These are phyloP conservation scores for Phycomyces nitens DNA, from an alignment of 192 early-diverging fungal genomes.

Conservation along the genomic window DNA sequence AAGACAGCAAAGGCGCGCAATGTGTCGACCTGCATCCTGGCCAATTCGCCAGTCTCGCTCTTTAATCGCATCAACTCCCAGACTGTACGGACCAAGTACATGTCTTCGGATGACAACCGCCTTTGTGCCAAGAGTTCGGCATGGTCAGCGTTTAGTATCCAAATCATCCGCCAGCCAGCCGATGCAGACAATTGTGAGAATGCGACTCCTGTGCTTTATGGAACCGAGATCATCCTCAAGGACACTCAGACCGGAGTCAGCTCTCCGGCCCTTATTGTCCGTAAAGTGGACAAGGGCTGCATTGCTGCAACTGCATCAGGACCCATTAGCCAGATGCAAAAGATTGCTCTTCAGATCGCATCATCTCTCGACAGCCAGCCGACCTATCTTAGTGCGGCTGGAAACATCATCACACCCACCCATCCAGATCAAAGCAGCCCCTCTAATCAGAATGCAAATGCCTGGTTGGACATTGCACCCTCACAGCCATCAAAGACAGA, in stretches of 20 bases:
- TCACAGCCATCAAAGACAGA: conserved; percentile 3
- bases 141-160: conserved; percentile 64
- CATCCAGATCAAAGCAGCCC: background rate
- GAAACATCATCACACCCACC: conserved; percentile 7
- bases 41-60: conserved; percentile 72
- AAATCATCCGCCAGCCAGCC: conserved; percentile 29
- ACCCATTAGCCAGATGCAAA: conserved; percentile 84
- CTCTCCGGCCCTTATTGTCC: conserved; percentile 69
- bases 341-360: conserved; percentile 60
- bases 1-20: conserved; percentile 84
- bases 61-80: conserved; percentile 93
- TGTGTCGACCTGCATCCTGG: conserved; percentile 70
- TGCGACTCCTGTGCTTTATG: conserved; percentile 59
- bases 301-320: conserved; percentile 60
- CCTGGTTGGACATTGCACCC: conserved; percentile 6
- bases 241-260: conserved; percentile 59
- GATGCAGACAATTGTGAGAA: background rate
- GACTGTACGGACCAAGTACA: conserved; percentile 84
- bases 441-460: conserved; percentile 12
- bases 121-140: conserved; percentile 58
- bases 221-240: conserved; percentile 67
- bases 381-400: conserved; percentile 45
- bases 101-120: conserved; percentile 57
- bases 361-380: conserved; percentile 29
- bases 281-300: conserved; percentile 75